Base-by-base conservation (phyloP, 2,329 filamentous ascomycete species). In the Coccinonectria pachysandricola region DNA sequence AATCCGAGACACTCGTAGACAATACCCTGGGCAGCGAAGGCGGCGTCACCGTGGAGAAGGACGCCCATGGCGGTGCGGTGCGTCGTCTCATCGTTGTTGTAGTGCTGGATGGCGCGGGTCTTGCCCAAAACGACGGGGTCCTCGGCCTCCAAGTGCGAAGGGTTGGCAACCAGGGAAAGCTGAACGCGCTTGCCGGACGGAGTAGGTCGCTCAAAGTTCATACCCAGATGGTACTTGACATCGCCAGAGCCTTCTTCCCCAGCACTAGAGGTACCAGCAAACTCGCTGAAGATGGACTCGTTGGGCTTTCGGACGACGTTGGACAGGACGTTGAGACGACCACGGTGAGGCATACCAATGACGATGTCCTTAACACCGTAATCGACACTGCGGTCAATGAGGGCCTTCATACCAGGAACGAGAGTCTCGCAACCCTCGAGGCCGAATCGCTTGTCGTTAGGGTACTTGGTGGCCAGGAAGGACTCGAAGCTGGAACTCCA, bases 261-360 rank as follows among this genome's bases (percentile, higher is more conserved):
- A 29, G 84, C 83, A 52, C 84, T 85, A 12, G 81, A 65, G 23
- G 80, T 84, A 46, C 91, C 91, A 37, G 84, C 82, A 50, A 98
- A 98, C 59, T 98, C 91, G 55, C 83, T 93, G 68, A 98, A 98
- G 60, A 98, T 98, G 41, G 91, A 96, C 65, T 96, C 91, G 60
- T 98, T 98, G 48, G 91, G 88, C 65, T 98, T 98, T 52, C 91
- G 80, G 45, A 98, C 91, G 51, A 98, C 91, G 63, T 98, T 98
- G 65, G 82, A 92, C 37, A 98, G 75, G 27, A 98, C 86, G 53
- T 98, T 98, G 39, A 98, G 76, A 68, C 91, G 85, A 52, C 91
- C 91, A 74, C 91, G 86, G 60, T 98, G 91, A 42, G 91, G 91
- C 91, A 98, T 98, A 50, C 91, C 91, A 50, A 98, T 98, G 52